Evolutionary conservation across 495 filamentous ascomycete species (phyloP), one percentile per base, ranked within the genome.

Genomic region (Talaromyces trachyspermus): DNA sequence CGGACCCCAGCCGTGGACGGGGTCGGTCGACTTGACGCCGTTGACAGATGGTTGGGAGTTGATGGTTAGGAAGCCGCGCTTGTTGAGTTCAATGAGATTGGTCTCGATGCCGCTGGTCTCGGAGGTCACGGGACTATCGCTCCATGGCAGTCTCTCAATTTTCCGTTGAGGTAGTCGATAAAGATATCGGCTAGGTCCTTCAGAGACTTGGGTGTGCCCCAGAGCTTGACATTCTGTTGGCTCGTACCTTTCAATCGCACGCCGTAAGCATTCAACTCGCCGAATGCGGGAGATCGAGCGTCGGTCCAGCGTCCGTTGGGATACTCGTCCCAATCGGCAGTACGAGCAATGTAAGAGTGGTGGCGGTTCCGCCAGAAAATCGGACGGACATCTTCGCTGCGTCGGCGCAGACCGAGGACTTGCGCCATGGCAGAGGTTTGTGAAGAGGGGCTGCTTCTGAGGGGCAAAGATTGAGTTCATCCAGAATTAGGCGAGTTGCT

Each of bases 301-400:
- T 99, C 94, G 63, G 94, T 95, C 94, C 94, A 99, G 63, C 94
- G 86, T 27, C 94, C 94, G 71, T 99, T 99, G 36, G 94, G 94
- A 57, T 95, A 99, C 60, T 99, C 94, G 54, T 99, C 94, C 94
- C 94, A 99, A 53, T 95, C 90, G 60, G 96, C 89, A 4, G 94
- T 99, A 43, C 94, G 87, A 27, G 83, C 81, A 23, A 99, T 81
- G 56, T 99, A 99, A 2, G 89, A 95, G 46, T 89, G 86, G 59
- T 96, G 91, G 19, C 94, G 83, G 69, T 97, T 95, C 49, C 90
- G 83, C 94, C 94, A 99, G 77, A 97, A 99, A 57, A 99, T 95
- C 5, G 94, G 94, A 36, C 94, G 89, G 36, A 99, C 94, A 60
- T 97, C 95, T 69, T 99, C 94, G 22, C 82, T 83, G 50, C 90